Evolutionary conservation across 495 filamentous ascomycete genomes (phyloP).

Genomic region (Penicillium daleae): DNA sequence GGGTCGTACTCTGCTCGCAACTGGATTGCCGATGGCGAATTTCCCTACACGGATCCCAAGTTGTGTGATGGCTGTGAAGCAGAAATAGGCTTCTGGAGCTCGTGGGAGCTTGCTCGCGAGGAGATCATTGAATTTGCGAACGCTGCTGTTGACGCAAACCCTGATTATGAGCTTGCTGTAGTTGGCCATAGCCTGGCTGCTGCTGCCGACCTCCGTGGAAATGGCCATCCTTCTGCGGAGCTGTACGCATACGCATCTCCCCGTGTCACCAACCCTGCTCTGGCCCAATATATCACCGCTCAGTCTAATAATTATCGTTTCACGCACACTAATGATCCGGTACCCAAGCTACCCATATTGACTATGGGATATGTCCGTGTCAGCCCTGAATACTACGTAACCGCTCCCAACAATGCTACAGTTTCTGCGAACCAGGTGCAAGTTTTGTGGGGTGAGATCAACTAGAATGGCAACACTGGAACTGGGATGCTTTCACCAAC

Average conservation of each 20-base stretch:
- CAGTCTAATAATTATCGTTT: constrained; percentile 63
- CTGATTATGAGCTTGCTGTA: constrained; percentile 55
- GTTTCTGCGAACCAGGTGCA: constrained; percentile 40
- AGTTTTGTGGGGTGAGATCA: constrained; percentile 37
- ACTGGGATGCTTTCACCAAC: constrained; percentile 28
- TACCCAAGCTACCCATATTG: constrained; percentile 63
- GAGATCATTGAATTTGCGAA: constrained; percentile 43
- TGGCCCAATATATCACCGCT: constrained; percentile 56
- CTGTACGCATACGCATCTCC: constrained; percentile 71
- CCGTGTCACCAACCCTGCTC: constrained; percentile 59
- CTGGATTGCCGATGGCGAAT: constrained; percentile 63
- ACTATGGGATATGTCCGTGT: constrained; percentile 60
- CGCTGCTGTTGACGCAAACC: constrained; percentile 36
- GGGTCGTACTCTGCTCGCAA: constrained; percentile 67
- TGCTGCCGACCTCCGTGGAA: constrained; percentile 57
- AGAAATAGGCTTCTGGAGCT: constrained; percentile 57
- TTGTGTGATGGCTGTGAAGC: constrained; percentile 55
- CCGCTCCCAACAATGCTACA: constrained; percentile 34
- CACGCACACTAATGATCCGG: constrained; percentile 66
- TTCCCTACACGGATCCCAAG: constrained; percentile 38
- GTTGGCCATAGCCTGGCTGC: constrained; percentile 70
- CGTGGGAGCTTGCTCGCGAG: constrained; percentile 48
- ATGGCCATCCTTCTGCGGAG: constrained; percentile 39
- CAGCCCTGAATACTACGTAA: constrained; percentile 66
- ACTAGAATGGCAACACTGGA: constrained; percentile 48